phyloP scores from a whole-genome alignment of 768 basidiomycete species.

The Boletus eberwhitei region DNA sequence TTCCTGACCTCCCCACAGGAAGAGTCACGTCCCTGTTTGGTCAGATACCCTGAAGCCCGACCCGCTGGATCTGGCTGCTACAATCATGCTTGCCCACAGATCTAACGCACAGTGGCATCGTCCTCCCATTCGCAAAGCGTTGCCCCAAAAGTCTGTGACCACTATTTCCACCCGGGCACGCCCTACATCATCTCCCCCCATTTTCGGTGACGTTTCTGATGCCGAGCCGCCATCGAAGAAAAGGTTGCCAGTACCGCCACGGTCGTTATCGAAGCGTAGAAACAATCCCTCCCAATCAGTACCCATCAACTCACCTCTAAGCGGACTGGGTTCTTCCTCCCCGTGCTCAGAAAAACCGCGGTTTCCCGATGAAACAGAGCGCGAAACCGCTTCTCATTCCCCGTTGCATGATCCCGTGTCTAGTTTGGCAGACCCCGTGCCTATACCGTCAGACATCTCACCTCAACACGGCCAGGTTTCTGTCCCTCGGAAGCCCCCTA shows the following conservation, averaged over 20 bases:
- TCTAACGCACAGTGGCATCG: constrained; percentile 20
- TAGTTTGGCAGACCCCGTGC: background rate
- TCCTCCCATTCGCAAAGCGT: background rate
- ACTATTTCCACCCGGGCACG: background rate
- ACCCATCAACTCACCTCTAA: background rate
- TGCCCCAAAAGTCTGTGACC: background rate
- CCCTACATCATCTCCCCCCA: background rate
- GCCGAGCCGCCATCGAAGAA: constrained; percentile 2
- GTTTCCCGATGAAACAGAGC: background rate
- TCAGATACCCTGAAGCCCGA: constrained; percentile 29
- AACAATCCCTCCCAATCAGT: constrained; percentile 1
- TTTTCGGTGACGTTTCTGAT: background rate
- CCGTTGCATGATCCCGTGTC: background rate
- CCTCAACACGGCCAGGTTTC: background rate
- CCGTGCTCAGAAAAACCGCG: background rate
- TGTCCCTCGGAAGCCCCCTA: background rate
- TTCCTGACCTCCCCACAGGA: constrained; percentile 20
- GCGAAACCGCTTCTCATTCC: background rate
- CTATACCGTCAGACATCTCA: background rate
- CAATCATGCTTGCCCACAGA: constrained; percentile 24
- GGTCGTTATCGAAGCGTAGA: constrained; percentile 7
- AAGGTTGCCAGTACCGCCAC: constrained; percentile 22
- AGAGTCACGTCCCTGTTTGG: constrained; percentile 29
- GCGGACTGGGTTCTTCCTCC: background rate
- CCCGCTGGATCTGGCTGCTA: constrained; percentile 27